phyloP scores from a whole-genome alignment of 805 yeast species.

The Zygosaccharomyces pseudorouxii region DNA sequence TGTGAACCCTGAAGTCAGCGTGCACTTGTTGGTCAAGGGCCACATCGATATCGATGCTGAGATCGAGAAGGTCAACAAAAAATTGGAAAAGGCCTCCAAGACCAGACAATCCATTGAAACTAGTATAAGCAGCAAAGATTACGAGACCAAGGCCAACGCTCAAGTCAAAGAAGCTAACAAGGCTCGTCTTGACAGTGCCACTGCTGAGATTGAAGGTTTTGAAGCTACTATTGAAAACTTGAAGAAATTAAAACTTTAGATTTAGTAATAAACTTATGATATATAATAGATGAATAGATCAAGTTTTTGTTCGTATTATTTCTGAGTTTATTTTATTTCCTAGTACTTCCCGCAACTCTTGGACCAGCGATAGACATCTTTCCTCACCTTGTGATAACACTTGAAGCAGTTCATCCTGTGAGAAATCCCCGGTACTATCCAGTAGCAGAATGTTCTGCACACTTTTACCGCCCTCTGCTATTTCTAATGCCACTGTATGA shows the following conservation, averaged over 20 bases:
- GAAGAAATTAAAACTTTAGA: constrained; percentile 57
- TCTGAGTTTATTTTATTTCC: constrained; percentile 38
- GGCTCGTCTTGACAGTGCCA: constrained; percentile 60
- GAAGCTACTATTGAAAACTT: constrained; percentile 81
- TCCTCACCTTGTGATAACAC: constrained; percentile 50
- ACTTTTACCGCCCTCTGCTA: constrained; percentile 41
- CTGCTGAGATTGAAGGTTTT: constrained; percentile 87
- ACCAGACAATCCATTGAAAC: constrained; percentile 62
- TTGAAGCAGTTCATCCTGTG: constrained; percentile 48
- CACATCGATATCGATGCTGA: constrained; percentile 90
- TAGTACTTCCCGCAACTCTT: constrained; percentile 44
- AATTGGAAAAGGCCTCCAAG: constrained; percentile 61
- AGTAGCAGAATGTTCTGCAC: constrained; percentile 56
- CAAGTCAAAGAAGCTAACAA: constrained; percentile 75
- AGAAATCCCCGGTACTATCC: constrained; percentile 71
- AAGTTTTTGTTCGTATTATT: constrained; percentile 13
- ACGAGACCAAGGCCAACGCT: constrained; percentile 76
- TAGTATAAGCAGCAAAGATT: constrained; percentile 66
- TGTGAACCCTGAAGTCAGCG: constrained; percentile 75
- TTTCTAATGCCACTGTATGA: constrained; percentile 60
- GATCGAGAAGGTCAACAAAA: constrained; percentile 74
- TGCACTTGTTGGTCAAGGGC: constrained; percentile 90
- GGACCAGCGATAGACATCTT: constrained; percentile 44
- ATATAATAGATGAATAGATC: background rate
- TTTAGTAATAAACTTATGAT: background rate